Percentiles rank a stretch among this genome's conserved stretches.
Conservation (phyloP, 164 flowering plant genomes). For the Houttuynia cordata region DNA sequence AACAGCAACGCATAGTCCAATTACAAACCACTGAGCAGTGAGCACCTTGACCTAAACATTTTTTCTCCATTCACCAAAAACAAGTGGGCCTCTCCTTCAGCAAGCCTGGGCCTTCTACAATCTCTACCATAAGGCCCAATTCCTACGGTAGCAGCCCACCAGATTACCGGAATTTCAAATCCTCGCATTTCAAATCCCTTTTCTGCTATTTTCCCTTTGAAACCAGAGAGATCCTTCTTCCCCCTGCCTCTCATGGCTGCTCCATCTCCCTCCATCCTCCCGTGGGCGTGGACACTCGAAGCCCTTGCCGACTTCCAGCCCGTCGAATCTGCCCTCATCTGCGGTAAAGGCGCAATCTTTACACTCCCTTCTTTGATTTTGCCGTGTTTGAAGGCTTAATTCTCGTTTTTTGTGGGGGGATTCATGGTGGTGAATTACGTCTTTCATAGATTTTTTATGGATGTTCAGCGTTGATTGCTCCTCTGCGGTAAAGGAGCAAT, state of each 20-base stretch:
- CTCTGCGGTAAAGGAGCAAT: background rate
- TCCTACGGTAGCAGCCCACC: too few species aligned
- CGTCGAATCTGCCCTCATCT: background rate
- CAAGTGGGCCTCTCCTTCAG: too few species aligned
- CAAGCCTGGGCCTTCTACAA: too few species aligned
- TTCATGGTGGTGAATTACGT: background rate
- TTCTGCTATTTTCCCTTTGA: too few species aligned
- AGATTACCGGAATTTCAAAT: too few species aligned
- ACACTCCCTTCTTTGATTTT: background rate
- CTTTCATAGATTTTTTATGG: background rate
- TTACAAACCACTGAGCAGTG: too few species aligned
- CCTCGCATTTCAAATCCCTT: too few species aligned
- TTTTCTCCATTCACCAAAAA: too few species aligned
- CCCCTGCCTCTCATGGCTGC: slow-evolving; percentile 39
- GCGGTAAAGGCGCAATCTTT: background rate
- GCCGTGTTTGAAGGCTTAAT: background rate
- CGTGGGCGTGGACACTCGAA: background rate
- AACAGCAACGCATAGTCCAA: too few species aligned
- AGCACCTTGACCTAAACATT: too few species aligned
- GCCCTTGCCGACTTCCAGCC: background rate
- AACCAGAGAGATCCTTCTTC: too few species aligned
- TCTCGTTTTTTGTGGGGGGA: background rate
- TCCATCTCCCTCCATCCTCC: slow-evolving; percentile 12
- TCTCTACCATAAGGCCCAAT: too few species aligned
- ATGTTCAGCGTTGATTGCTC: background rate